phyloP scores from a whole-genome alignment of 2,329 filamentous ascomycete species.

The Pestalotiopsis sp. region DNA sequence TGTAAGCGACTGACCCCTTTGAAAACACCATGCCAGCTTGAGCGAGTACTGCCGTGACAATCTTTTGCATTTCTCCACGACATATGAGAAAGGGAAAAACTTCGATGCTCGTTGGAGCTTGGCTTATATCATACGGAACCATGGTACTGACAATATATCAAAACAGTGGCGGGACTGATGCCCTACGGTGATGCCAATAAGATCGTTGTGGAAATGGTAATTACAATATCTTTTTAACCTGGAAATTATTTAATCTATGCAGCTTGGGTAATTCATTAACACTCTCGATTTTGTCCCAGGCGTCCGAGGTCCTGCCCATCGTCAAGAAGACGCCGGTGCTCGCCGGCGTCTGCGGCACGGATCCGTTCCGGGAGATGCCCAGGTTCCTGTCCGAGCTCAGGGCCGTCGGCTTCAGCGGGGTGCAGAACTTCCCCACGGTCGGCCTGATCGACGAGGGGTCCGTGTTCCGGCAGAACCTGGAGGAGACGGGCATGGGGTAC shows the following conservation, averaged over 20 bases:
- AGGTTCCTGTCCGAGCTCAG: constrained; percentile 63
- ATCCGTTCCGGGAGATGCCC: constrained; percentile 67
- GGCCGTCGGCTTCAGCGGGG: constrained; percentile 66
- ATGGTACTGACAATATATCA: background rate
- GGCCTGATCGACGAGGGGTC: constrained; percentile 65
- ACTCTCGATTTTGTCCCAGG: constrained; percentile 36
- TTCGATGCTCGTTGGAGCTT: no score
- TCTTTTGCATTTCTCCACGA: background rate
- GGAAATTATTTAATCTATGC: background rate
- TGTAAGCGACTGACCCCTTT: constrained; percentile 12
- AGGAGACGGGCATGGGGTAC: constrained; percentile 75
- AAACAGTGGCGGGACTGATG: constrained; percentile 67
- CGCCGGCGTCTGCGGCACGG: constrained; percentile 72
- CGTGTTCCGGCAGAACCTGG: constrained; percentile 66
- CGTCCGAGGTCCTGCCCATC: constrained; percentile 67
- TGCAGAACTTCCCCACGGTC: constrained; percentile 77
- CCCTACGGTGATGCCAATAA: constrained; percentile 73
- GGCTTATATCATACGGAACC: background rate
- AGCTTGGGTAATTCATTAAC: background rate
- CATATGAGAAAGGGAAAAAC: background rate
- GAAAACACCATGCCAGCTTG: background rate
- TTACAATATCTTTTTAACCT: background rate
- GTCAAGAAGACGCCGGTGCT: constrained; percentile 67
- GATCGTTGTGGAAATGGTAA: constrained; percentile 69
- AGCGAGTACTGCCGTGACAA: background rate